Conservation (phyloP, 345 rosid genomes). For the Rhizophora mangle region DNA sequence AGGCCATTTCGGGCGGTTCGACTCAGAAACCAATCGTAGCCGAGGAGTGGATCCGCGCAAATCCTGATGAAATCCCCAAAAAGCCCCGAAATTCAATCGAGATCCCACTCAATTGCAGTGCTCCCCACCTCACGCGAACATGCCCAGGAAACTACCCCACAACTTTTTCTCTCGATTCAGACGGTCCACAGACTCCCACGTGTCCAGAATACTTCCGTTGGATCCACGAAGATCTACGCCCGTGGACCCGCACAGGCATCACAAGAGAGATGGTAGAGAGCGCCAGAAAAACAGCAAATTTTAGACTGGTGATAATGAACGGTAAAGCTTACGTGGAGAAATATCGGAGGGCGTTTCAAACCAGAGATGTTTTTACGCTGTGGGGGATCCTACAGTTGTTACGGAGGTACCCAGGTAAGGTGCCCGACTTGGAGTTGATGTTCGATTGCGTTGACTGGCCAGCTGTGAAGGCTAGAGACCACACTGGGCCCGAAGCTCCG, state of each 20-base stretch:
- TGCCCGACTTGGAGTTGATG: constrained; percentile 33
- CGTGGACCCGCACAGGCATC: constrained; percentile 28
- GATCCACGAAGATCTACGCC: constrained; percentile 30
- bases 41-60: too few species aligned
- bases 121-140: constrained; percentile 21
- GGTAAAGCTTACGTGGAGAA: constrained; percentile 26
- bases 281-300: constrained; percentile 21
- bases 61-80: constrained; percentile 1
- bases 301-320: constrained; percentile 14
- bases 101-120: constrained; percentile 50
- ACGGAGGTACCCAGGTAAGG: constrained; percentile 28
- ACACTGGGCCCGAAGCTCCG: constrained; percentile 5
- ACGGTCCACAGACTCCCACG: constrained; percentile 12
- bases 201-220: constrained; percentile 31
- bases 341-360: constrained; percentile 17
- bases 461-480: constrained; percentile 6
- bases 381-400: constrained; percentile 33
- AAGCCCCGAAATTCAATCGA: constrained; percentile 22
- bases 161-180: constrained; percentile 8
- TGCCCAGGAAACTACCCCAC: constrained; percentile 48
- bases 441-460: constrained; percentile 35
- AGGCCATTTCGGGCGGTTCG: constrained; percentile 18
- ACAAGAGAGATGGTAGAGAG: constrained; percentile 21
- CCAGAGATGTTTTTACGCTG: constrained; percentile 25
- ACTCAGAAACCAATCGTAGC: constrained; percentile 8